Evolutionary conservation across 208 protist species (phyloP), one percentile per base, ranked within the genome.

Genomic region (Trypanosoma platydactyli): DNA sequence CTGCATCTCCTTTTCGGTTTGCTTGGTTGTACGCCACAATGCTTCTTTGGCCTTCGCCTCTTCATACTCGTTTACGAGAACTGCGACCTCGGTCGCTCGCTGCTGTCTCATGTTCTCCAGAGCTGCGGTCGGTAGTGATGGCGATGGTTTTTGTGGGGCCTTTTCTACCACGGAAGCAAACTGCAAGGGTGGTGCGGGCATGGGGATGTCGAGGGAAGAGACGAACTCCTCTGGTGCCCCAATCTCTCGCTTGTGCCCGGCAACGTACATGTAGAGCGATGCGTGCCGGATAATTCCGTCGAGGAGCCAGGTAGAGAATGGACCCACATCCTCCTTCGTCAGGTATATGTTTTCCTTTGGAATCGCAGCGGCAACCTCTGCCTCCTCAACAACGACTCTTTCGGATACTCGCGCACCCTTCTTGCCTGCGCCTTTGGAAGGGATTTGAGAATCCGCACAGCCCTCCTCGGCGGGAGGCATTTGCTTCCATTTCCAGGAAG

Each of bases 331-430:
- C 18, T 80, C 61, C 57, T 72, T 74, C 0, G 59, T 71, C 24
- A 94, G 72, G 53, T 86, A 92, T 15, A 91, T 80, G 62, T 91
- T 90, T 64, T 92, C 81, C 0, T 73, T 54, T 18, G 85, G 85
- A 38, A 89, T 64, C 1, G 79, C 64, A 20, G 83, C 77, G n/a
- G 77, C 61, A 25, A 64, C 64, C 42, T 80, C 71, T 59, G 79
- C 71, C 75, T 94, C 85, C 73, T 86, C 77, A 64, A 77, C 55
- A 15, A 46, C 65, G 44, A 72, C 49, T 49, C 83, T 82, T 57
- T 89, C 59, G 9, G 54, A 35, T 35, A 50, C 57, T 12, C 53
- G 38, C 30, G 40, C n/a, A 12, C 46, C 68, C 27, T 56, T 67
- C 54, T 79, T 64, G 42, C 24, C 48, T 12, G 78, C 66, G 49